Conservation (phyloP, 805 yeast species). For the Myxozyma udenii region DNA sequence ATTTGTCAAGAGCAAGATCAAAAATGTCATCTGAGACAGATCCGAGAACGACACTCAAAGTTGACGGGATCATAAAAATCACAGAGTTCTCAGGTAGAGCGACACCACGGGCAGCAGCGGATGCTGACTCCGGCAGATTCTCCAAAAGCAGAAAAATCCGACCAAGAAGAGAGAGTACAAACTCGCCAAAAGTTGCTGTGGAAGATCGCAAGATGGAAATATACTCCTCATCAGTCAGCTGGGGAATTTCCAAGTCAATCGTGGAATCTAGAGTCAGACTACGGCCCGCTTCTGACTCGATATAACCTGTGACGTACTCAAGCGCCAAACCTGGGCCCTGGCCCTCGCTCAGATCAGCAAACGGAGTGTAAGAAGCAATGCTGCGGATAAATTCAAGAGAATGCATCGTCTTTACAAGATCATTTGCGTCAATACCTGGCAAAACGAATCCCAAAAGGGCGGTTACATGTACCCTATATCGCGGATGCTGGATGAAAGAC, state of each 20-base stretch:
- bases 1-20: constrained; percentile 32
- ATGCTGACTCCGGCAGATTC: constrained; percentile 58
- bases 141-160: constrained; percentile 65
- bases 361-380: constrained; percentile 68
- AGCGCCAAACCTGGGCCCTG: constrained; percentile 39
- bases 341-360: constrained; percentile 54
- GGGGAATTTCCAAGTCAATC: constrained; percentile 1
- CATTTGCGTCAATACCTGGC: constrained; percentile 87
- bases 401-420: constrained; percentile 65
- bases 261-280: constrained; percentile 41
- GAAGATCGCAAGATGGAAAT: constrained; percentile 69
- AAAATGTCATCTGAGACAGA: constrained; percentile 36
- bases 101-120: constrained; percentile 35
- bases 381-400: constrained; percentile 68
- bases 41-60: constrained; percentile 40
- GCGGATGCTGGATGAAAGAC: constrained; percentile 59
- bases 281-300: constrained; percentile 40
- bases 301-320: constrained; percentile 65
- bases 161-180: constrained; percentile 55
- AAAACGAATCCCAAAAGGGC: constrained; percentile 65
- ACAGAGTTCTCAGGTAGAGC: constrained; percentile 49
- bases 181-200: constrained; percentile 62
- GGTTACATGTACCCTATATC: constrained; percentile 74
- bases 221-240: constrained; percentile 42
- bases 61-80: constrained; percentile 39